phyloP scores from a whole-genome alignment of 1,284 basidiomycete species.

The Sphagnurus paluster region DNA sequence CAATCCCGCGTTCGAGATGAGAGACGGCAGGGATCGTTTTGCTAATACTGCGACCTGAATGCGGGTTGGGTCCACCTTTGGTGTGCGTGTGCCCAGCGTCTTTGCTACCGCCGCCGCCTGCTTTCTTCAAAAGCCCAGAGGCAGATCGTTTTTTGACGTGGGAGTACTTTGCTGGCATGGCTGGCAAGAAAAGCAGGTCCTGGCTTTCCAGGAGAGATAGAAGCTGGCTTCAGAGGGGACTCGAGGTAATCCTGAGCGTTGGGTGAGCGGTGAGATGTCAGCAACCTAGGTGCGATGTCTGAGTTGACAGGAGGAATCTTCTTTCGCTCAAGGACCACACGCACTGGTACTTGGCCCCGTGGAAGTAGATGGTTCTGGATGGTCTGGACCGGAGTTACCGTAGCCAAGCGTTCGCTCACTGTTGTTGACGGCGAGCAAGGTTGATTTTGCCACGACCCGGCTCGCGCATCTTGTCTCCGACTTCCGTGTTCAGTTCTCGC shows the following conservation, averaged over 20 bases:
- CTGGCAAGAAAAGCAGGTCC: neutral
- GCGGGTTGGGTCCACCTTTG: slow-evolving; percentile 40
- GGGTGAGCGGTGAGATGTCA: slow-evolving; percentile 10
- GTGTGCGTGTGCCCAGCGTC: slow-evolving; percentile 34
- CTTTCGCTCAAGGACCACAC: too few relatives aligned
- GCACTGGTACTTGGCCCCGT: too few relatives aligned
- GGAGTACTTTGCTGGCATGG: slow-evolving; percentile 71
- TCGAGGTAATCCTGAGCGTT: neutral
- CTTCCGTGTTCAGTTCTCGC: too few relatives aligned
- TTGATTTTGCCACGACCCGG: too few relatives aligned
- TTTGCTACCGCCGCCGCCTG: slow-evolving; percentile 33
- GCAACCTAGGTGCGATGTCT: neutral
- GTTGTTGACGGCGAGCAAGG: too few relatives aligned
- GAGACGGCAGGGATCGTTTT: slow-evolving; percentile 56
- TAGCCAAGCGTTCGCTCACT: too few relatives aligned
- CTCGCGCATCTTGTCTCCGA: too few relatives aligned
- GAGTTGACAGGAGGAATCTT: too few relatives aligned
- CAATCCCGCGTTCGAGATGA: slow-evolving; percentile 62
- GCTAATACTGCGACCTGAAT: slow-evolving; percentile 51
- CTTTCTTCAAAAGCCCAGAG: slow-evolving; percentile 43
- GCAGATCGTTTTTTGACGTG: slow-evolving; percentile 65
- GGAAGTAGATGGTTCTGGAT: too few relatives aligned
- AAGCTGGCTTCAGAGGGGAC: neutral
- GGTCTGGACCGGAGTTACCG: too few relatives aligned
- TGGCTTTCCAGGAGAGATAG: neutral